Evolutionary conservation across 78 protist genomes (phyloP).

Genomic region (Cavenderia fasciculata): DNA sequence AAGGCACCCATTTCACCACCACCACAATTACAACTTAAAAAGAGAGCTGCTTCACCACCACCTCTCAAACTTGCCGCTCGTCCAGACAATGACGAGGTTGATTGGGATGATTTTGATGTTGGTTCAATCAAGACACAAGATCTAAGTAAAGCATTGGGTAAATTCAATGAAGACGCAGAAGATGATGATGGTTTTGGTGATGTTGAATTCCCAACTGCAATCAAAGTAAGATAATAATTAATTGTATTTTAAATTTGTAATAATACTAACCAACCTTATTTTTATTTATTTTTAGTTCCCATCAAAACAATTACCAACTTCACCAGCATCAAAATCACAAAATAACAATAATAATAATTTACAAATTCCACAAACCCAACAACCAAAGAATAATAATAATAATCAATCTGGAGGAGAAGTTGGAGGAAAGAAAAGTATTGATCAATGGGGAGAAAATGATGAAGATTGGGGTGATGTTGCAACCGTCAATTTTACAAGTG

Average conservation of each 20-base stretch:
- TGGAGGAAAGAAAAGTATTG: constrained; percentile 5
- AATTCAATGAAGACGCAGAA: constrained; percentile 26
- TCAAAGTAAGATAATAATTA: neutral
- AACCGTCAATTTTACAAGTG: constrained; percentile 33
- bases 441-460: constrained; percentile 78
- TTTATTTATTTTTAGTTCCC: neutral
- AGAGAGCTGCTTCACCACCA: neutral
- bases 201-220: constrained; percentile 47
- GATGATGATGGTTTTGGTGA: constrained; percentile 17
- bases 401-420: too few species aligned
- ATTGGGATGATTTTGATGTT: constrained; percentile 82
- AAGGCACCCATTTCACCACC: neutral
- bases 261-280: neutral
- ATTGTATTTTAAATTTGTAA: neutral
- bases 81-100: constrained; percentile 48
- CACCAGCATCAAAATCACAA: constrained; percentile 4
- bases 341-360: too few species aligned
- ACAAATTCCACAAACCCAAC: too few species aligned
- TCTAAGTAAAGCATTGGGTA: constrained; percentile 34
- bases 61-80: constrained; percentile 38
- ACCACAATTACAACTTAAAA: neutral
- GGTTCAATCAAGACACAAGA: constrained; percentile 49
- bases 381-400: too few species aligned
- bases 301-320: neutral
- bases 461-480: constrained; percentile 78